Evolutionary conservation across 805 yeast species (phyloP), one percentile per base, ranked within the genome.

Genomic region (Dipodascus albidus): DNA sequence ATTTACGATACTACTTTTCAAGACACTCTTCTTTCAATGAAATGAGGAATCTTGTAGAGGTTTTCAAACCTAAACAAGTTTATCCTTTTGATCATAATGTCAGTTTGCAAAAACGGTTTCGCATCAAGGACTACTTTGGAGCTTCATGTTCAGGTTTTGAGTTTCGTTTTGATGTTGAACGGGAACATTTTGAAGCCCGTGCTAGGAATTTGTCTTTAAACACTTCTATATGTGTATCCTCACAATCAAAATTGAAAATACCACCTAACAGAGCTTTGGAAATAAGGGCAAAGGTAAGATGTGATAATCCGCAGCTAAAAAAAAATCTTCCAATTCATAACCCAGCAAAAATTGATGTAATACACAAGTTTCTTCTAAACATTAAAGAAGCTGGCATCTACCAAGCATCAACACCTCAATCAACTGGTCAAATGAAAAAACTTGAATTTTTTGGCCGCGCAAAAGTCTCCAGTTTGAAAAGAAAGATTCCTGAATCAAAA

Each of bases 21-120:
- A 53, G 70, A 8, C 70, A 67, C 50, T 63, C 70, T 2, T 67
- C 70, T 0, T 56, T 53, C 42, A 56, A 58, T 0, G 70, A 66
- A 48, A 50, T 66, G 9, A 3, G 51, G 20, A 50, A 51, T 6
- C 57, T 67, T 3, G 41, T 59, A 2, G 48, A 49, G 2, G 14
- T 58, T 38, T 62, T 67, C 50, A 48, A 55, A 2, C 60, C 60
- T 1, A 51, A 47, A 41, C 47, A 52, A 3, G 61, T 59, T 15
- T 58, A 58, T 51, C 61, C 62, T 1, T 56, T 56, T 48, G 51
- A 51, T 48, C 50, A 53, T 23, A 52, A 52, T 11, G 19, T 24
- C 3, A 52, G 50, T 17, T 23, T 48, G 14, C 47, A 41, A 33
- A 19, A n/a, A 8, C 38, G 57, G 3, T 58, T 58, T 41, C 44